A percentile compares a stretch with the other conserved stretches of the same genome.
These are phyloP conservation scores for Aspergillus sp. DNA, from an alignment of 2,329 filamentous ascomycete genomes.

Conservation along the genomic window DNA sequence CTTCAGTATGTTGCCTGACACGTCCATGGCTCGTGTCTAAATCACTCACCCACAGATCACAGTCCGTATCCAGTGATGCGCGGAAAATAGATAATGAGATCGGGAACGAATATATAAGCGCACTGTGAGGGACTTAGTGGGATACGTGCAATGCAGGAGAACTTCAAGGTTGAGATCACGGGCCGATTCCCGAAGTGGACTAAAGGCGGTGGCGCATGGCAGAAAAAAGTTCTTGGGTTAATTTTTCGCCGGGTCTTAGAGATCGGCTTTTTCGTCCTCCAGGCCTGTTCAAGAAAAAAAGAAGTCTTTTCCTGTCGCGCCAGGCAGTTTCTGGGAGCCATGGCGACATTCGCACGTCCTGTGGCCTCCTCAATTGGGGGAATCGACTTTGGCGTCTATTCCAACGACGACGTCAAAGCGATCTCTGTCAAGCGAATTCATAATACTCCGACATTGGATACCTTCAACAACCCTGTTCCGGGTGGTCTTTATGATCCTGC, in stretches of 20 bases:
- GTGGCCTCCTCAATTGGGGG: conserved; percentile 74
- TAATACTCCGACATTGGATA: conserved; percentile 91
- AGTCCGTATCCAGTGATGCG: not conserved
- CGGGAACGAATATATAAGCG: no score
- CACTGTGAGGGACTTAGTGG: no score
- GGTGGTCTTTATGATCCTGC: conserved; percentile 90
- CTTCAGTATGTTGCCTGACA: conserved; percentile 40
- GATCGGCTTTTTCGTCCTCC: conserved; percentile 17
- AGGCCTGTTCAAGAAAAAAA: conserved; percentile 12
- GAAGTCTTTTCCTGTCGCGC: conserved; percentile 28
- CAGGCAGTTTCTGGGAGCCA: conserved; percentile 30
- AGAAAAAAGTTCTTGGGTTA: conserved; percentile 34
- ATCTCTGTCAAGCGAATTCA: conserved; percentile 93
- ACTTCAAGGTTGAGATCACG: conserved; percentile 5
- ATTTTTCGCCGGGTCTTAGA: conserved; percentile 27
- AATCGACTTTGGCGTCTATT: conserved; percentile 84
- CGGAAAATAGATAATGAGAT: no score
- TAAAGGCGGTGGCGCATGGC: conserved; percentile 26
- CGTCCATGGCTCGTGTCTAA: conserved; percentile 22
- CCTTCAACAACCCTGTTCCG: conserved; percentile 77
- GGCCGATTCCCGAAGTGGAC: conserved; percentile 11
- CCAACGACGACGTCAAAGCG: conserved; percentile 71
- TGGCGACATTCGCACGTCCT: conserved; percentile 58
- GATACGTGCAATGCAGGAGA: not conserved
- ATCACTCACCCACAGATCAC: conserved; percentile 9